These are phyloP conservation scores for Coriaria nepalensis DNA, from an alignment of 306 rosid species.

Conservation along the genomic window DNA sequence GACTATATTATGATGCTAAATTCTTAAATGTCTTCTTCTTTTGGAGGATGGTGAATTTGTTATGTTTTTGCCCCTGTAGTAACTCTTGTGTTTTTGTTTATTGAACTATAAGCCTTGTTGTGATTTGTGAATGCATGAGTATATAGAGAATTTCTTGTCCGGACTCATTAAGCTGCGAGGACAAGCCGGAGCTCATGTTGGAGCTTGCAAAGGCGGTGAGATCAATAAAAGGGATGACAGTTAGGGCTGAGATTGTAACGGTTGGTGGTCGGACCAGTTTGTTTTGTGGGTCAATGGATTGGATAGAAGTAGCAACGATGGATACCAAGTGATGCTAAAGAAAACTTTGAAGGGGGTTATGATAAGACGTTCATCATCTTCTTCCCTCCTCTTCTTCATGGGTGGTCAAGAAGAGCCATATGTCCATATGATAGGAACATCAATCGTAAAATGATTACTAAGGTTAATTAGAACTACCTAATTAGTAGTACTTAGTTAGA, in stretches of 20 bases:
- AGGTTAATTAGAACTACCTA: too few species aligned
- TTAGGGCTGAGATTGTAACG: conserved; percentile 49
- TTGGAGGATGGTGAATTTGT: background rate
- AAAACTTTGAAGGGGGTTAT: conserved; percentile 31
- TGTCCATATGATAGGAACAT: too few species aligned
- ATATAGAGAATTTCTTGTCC: too few species aligned
- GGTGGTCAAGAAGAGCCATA: too few species aligned
- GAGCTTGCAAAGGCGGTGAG: conserved; percentile 29
- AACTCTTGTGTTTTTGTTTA: too few species aligned
- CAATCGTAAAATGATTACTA: too few species aligned
- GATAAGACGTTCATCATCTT: too few species aligned
- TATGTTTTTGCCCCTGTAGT: background rate
- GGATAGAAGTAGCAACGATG: conserved; percentile 23
- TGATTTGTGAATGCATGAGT: too few species aligned
- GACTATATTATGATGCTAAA: too few species aligned
- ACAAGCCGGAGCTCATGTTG: conserved; percentile 38
- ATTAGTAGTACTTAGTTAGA: too few species aligned
- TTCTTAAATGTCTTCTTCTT: too few species aligned
- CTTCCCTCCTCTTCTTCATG: conserved; percentile 2
- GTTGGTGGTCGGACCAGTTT: conserved; percentile 44
- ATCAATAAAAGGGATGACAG: conserved; percentile 32
- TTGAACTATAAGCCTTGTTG: too few species aligned
- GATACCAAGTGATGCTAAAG: conserved; percentile 26
- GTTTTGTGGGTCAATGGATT: conserved; percentile 41
- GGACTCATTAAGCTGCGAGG: conserved; percentile 56